Evolutionary conservation across 768 basidiomycete species (phyloP).

Genomic region (Suillus variegatus): DNA sequence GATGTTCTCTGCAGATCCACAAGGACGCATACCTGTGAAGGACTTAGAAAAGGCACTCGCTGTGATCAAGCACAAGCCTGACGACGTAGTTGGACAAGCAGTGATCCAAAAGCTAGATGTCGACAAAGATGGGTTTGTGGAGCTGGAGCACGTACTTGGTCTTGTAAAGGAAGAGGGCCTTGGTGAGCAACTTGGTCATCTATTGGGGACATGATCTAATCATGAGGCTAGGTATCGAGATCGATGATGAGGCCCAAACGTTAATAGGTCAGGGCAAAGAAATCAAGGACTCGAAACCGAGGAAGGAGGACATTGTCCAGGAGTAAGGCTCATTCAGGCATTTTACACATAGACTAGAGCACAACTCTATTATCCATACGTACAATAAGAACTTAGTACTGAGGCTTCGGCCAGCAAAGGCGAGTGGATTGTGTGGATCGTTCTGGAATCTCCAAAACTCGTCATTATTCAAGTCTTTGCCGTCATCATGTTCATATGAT

Average conservation of each 20-base stretch:
- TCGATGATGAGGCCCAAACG: conserved; percentile 83
- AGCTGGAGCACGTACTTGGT: conserved; percentile 91
- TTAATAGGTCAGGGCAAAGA: conserved; percentile 84
- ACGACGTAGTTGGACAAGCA: conserved; percentile 83
- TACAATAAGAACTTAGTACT: not conserved
- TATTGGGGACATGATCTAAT: conserved; percentile 4
- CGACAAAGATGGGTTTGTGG: conserved; percentile 94
- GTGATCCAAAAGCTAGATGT: conserved; percentile 94
- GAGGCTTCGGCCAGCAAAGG: not conserved
- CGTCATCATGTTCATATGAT: not conserved
- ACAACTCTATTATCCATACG: conserved; percentile 8
- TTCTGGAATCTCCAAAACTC: not conserved
- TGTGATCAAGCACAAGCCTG: conserved; percentile 92
- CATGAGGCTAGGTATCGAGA: conserved; percentile 60
- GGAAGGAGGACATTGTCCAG: conserved; percentile 95
- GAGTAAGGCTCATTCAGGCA: conserved; percentile 41
- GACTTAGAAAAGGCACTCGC: conserved; percentile 90
- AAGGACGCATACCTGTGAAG: conserved; percentile 85
- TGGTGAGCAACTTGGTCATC: conserved; percentile 43
- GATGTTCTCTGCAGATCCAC: conserved; percentile 81
- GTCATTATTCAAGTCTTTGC: not conserved
- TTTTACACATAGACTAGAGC: conserved; percentile 13
- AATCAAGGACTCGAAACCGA: conserved; percentile 76
- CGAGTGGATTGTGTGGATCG: not conserved
- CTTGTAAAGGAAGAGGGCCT: conserved; percentile 87